Evolutionary conservation across 768 basidiomycete species (phyloP).

Genomic region (Erythrobasidium yunnanense): DNA sequence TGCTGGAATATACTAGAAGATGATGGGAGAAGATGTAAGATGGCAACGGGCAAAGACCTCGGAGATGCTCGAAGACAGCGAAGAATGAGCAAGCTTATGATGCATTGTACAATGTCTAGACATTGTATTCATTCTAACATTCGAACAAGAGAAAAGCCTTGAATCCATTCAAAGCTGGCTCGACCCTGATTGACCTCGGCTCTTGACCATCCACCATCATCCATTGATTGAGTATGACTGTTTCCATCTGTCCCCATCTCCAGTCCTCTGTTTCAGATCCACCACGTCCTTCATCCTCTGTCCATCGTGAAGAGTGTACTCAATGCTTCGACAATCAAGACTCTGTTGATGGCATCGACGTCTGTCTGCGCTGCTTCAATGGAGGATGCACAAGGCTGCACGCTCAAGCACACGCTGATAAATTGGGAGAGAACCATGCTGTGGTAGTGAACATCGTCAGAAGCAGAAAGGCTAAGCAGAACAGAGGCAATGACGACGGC

Average conservation of each 20-base stretch:
- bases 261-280: neutral
- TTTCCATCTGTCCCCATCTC: neutral
- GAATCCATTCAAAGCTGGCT: too few species aligned
- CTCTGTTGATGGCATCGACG: slow-evolving; percentile 62
- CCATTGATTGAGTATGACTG: neutral
- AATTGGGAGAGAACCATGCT: slow-evolving; percentile 54
- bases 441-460: slow-evolving; percentile 74
- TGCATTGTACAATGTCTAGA: too few species aligned
- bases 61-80: too few species aligned
- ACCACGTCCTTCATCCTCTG: neutral
- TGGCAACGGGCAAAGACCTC: too few species aligned
- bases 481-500: neutral
- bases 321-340: slow-evolving; percentile 97
- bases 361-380: slow-evolving; percentile 88
- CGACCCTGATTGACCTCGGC: too few species aligned
- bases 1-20: too few species aligned
- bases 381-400: slow-evolving; percentile 79
- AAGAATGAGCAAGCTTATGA: too few species aligned
- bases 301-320: slow-evolving; percentile 67
- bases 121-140: too few species aligned
- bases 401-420: slow-evolving; percentile 58
- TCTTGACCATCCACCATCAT: too few species aligned
- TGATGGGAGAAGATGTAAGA: too few species aligned
- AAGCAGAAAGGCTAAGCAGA: slow-evolving; percentile 50
- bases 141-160: too few species aligned